phyloP scores from a whole-genome alignment of 306 rosid species.

The Glycine tomentella region DNA sequence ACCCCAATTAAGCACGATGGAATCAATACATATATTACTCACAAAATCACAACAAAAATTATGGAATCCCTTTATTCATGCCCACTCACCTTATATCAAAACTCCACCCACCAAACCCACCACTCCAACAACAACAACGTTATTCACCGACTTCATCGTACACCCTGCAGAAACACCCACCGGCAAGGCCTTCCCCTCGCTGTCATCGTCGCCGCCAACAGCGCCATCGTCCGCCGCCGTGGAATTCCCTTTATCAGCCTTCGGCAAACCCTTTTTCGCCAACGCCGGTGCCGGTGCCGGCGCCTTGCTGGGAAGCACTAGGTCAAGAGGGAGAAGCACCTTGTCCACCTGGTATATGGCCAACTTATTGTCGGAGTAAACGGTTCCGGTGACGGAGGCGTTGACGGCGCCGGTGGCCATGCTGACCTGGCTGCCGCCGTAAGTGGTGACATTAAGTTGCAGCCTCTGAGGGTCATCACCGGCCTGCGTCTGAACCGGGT shows the following conservation, averaged over 20 bases:
- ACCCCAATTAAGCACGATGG: not conserved
- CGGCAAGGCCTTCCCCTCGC: constrained; percentile 38
- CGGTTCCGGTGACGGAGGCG: constrained; percentile 63
- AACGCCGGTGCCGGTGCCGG: constrained; percentile 57
- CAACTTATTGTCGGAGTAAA: constrained; percentile 61
- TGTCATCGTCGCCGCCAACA: constrained; percentile 28
- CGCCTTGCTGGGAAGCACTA: constrained; percentile 62
- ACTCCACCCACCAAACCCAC: constrained; percentile 38
- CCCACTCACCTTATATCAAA: constrained; percentile 28
- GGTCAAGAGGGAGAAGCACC: constrained; percentile 73
- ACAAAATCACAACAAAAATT: constrained; percentile 32
- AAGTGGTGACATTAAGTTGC: constrained; percentile 68
- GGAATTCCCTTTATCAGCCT: constrained; percentile 41
- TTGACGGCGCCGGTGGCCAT: constrained; percentile 76
- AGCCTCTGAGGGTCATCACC: constrained; percentile 62
- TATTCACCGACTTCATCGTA: constrained; percentile 17
- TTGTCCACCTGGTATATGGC: constrained; percentile 68
- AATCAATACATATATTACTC: not conserved
- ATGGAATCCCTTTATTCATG: not conserved
- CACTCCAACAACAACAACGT: constrained; percentile 45
- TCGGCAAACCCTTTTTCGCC: constrained; percentile 41
- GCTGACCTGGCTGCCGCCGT: constrained; percentile 60
- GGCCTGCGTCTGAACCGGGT: constrained; percentile 77
- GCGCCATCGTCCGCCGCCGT: constrained; percentile 28
- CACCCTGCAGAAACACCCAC: constrained; percentile 29